phyloP scores from a whole-genome alignment of 2,329 filamentous ascomycete genomes.

The Ophiostoma triangulosporum region DNA sequence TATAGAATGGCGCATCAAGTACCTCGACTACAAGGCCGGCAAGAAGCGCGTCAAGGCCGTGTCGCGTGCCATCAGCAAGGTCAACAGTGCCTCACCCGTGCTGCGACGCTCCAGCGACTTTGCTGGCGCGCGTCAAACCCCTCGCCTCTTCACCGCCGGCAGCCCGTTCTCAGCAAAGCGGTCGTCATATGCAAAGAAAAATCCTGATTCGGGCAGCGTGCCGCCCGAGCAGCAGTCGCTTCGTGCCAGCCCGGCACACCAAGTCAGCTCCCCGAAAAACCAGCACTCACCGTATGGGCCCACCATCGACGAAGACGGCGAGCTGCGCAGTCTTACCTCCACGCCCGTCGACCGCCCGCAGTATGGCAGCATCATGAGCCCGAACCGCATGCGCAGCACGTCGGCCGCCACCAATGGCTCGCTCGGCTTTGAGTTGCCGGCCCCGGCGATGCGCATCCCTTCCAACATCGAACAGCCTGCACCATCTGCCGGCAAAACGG shows the following conservation, averaged over 20 bases:
- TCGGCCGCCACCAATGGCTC: slow-evolving; percentile 10
- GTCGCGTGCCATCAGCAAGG: slow-evolving; percentile 52
- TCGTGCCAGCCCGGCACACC: slow-evolving; percentile 16
- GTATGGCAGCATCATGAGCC: slow-evolving; percentile 40
- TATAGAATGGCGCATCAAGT: slow-evolving; percentile 80
- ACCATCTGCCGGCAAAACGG: not conserved
- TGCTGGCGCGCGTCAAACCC: slow-evolving; percentile 21
- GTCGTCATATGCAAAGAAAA: not conserved
- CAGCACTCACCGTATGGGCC: not conserved
- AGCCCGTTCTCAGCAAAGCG: slow-evolving; percentile 16
- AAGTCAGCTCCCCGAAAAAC: not conserved
- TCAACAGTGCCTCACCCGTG: slow-evolving; percentile 39
- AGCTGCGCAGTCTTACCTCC: slow-evolving; percentile 28
- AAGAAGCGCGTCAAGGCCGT: slow-evolving; percentile 91
- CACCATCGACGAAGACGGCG: slow-evolving; percentile 14
- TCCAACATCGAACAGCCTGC: slow-evolving; percentile 18
- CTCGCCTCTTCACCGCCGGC: slow-evolving; percentile 12
- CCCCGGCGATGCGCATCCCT: slow-evolving; percentile 34
- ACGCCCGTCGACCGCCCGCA: slow-evolving; percentile 26
- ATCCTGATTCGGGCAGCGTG: not conserved
- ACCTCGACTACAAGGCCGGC: slow-evolving; percentile 87
- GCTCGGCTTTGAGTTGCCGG: slow-evolving; percentile 37
- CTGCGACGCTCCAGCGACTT: slow-evolving; percentile 20
- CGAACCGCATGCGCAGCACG: slow-evolving; percentile 22
- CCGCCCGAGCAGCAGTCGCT: slow-evolving; percentile 13